A percentile compares a stretch with the other conserved stretches of the same genome.
Conservation (phyloP, 139 green algal genomes). For the Chlorella sp. region DNA sequence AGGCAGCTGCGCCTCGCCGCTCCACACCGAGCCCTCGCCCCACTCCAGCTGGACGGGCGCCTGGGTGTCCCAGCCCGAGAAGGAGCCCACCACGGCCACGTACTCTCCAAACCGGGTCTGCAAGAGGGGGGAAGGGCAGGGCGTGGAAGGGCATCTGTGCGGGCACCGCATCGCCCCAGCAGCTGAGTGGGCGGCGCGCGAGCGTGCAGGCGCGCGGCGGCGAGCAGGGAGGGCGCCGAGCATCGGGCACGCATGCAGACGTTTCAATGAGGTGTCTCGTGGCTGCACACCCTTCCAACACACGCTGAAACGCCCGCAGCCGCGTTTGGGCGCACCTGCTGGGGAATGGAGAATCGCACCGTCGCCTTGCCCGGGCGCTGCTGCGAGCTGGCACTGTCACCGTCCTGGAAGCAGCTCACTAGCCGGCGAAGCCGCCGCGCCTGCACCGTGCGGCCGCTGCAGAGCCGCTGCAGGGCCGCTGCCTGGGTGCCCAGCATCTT, state of each 20-base stretch:
- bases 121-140: background rate
- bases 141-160: too few species aligned
- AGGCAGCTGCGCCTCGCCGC: constrained; percentile 11
- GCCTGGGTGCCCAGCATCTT: too few species aligned
- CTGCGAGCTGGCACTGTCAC: background rate
- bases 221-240: too few species aligned
- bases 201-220: too few species aligned
- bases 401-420: background rate
- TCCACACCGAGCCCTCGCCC: constrained; percentile 18
- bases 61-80: constrained; percentile 6
- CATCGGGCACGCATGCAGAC: too few species aligned
- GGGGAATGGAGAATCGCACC: background rate
- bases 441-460: too few species aligned
- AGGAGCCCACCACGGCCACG: background rate
- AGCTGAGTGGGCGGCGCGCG: too few species aligned
- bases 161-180: too few species aligned
- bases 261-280: too few species aligned
- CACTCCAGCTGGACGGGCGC: constrained; percentile 13
- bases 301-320: too few species aligned
- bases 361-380: background rate
- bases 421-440: background rate
- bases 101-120: constrained; percentile 13
- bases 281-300: too few species aligned
- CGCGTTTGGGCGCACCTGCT: background rate
- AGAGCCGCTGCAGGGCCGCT: too few species aligned